These are phyloP conservation scores for Colletotrichum acutatum DNA, from an alignment of 2,329 filamentous ascomycete genomes.

Conservation along the genomic window DNA sequence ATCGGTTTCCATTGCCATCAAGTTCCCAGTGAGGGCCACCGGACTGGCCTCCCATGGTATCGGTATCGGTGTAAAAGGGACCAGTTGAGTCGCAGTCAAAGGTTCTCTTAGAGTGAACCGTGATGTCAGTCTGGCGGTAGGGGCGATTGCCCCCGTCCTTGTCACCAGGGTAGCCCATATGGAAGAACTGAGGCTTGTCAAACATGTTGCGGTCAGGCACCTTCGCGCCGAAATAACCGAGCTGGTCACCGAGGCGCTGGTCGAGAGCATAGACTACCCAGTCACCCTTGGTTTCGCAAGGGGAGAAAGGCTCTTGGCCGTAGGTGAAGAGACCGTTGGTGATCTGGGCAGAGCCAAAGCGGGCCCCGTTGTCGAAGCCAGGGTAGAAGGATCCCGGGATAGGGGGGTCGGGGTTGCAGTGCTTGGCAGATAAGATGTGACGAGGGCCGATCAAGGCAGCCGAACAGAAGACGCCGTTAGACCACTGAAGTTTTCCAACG, in stretches of 20 bases:
- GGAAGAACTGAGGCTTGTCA: slow-evolving; percentile 32
- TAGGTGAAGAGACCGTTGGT: neutral
- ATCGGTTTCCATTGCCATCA: neutral
- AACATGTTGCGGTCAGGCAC: slow-evolving; percentile 18
- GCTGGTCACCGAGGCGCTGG: slow-evolving; percentile 39
- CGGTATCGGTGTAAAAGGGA: neutral
- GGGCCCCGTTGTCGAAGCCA: neutral
- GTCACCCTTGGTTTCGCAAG: slow-evolving; percentile 39
- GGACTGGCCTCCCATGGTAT: neutral
- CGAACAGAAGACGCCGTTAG: slow-evolving; percentile 40
- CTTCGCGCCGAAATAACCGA: slow-evolving; percentile 39
- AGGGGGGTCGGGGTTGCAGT: slow-evolving; percentile 36
- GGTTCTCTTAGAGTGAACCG: neutral
- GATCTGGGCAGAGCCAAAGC: neutral
- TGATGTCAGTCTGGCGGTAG: neutral
- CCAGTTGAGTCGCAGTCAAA: neutral
- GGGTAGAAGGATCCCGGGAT: neutral
- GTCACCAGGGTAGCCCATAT: slow-evolving; percentile 39
- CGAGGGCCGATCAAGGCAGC: slow-evolving; percentile 42
- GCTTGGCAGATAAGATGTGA: slow-evolving; percentile 41
- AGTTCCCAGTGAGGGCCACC: neutral
- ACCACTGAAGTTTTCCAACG: slow-evolving; percentile 32
- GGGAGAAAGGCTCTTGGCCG: neutral
- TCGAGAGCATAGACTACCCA: slow-evolving; percentile 41
- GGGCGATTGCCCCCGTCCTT: slow-evolving; percentile 31